Base-by-base conservation (phyloP, 768 basidiomycete species). In the Lactifluus subvellereus region DNA sequence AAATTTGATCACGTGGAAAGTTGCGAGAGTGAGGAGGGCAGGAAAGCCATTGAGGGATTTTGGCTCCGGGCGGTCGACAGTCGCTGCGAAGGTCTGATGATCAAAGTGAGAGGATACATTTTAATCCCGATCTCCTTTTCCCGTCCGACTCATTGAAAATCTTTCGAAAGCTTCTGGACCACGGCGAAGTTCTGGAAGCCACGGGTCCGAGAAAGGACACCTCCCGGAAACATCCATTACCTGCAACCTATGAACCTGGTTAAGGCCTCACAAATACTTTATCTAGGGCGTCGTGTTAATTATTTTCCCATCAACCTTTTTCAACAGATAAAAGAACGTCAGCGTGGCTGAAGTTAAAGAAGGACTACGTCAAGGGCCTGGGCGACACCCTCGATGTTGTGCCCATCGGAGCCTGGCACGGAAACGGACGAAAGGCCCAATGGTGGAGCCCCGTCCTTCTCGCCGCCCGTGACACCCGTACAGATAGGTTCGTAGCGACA, bases 401-500 rank as follows among this genome's bases (percentile, higher is more conserved):
- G 35, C 88, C 88, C 33, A 77, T 89, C 57, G 88, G 85, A 53
- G 94, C 91, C 49, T 95, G 91, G 90, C 84, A 93, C 75, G 94
- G 93, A 52, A 89, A 86, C 71, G 94, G 94, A 37, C 77, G 93
- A 40, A 97, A 96, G 75, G 87, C 85, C 16, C 81, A 83, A 52
- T 96, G 94, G 94, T 97, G 91, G 90, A 90, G 87, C 66, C 94
- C 94, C 1, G 83, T 96, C 67, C 77, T 97, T 6, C 79, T 95
- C 50, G 92, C 86, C 14, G 74, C 88, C 45, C 87, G 88, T 81
- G 85, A 94, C 69, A 75, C 82, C 22, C 77, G 80, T 61, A 77
- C 75, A 9, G 88, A 84, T 33, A 80, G 75, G 59, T 75, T 86
- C 59, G 84, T 91, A 49, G 93, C 89, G 2, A 80, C 94, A 18